Base-by-base conservation (phyloP, 2,329 filamentous ascomycete genomes). In the Diaporthe citriasiana region DNA sequence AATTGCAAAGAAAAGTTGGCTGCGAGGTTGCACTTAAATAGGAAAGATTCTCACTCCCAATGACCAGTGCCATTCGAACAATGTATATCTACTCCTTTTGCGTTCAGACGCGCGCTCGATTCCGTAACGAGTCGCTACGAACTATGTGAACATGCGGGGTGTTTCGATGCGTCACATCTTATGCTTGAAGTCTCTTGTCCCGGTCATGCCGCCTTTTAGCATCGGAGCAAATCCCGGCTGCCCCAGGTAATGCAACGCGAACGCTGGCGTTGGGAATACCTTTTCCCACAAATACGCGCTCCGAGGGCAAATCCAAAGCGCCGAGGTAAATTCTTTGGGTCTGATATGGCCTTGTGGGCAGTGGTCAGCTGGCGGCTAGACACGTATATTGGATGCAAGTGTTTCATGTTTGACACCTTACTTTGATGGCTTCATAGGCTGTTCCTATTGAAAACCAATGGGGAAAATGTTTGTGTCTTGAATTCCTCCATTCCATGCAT, bases 151-250 rank as follows among this genome's bases (percentile, higher is more conserved):
- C 47, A 53, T 40, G 63, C 63, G 63, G 63, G 47, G 45, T 68
- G 45, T 68, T 68, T 53, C 63, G 63, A 68, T 17, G 63, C 47
- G 63, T 68, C 33, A 68, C 63, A 68, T 30, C 30, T 63, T 27
- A 53, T 68, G 30, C 47, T 38, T 51, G 63, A 53, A 40, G 63
- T 19, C 63, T 53, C 63, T 40, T 53, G 63, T 68, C 63, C 63
- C 63, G 63, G 47, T 68, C 63, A 68, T 68, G 63, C 63, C 63
- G 63, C 63, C 33, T 25, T 53, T 40, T 53, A 38, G 45, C 47
- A 38, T 68, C 47, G 63, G 63, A 51, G 47, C 30, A 53, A 53
- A 53, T 53, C 47, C 47, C 63, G 53, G 45, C 22, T 38, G 40
- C 30, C 63, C 33, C 33, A 68, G 63, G 33, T 7, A 53, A 53